Evolutionary conservation across 345 rosid genomes (phyloP), one percentile per base, ranked within the genome.

Genomic region (Clarkia xantiana): DNA sequence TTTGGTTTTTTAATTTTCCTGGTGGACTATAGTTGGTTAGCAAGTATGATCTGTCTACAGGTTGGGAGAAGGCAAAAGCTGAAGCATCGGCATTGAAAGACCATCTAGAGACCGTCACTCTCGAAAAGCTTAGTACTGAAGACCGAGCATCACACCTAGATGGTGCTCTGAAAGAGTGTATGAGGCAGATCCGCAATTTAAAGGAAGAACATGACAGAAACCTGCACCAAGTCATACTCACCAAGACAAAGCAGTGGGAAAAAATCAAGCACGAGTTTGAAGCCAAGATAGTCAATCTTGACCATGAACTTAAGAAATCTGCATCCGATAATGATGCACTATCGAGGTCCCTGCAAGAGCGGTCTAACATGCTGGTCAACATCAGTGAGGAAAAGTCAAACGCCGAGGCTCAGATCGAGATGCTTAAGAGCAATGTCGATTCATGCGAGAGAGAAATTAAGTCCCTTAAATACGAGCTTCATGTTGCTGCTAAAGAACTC

Each of bases 391-490:
- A 46, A 17, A 46, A 19, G 14, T 46, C 34, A 46, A 22, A 46
- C 9, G 50, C 50, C 14, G 18, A 46, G 29, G 34, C 50, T 18
- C 29, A 46, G 18, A 19, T 46, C 13, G 50, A 46, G 34, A 18
- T 46, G 8, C 18, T 46, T 22, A 46, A 46, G 23, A 19, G 29
- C 14, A 46, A 19, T 14, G 18, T 46, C 2, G 44, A 52, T 14
- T 52, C 45, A 11, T 54, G 71, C 47, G 71, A 70, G 25, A 70
- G 67, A 58, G 75, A 70, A 25, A 70, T 62, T 51, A 62, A 55
- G 42, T 62, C 75, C 2, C 64, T 56, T n/a, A 70, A 65, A 51
- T 70, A 70, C 61, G 70, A 70, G 60, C 61, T 61, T 11, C 75
- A 59, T 20, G 47, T 70, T 10, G 51, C 36, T 18, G 40, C 67